Percentiles rank a stretch among this genome's conserved stretches.
phyloP scores from a whole-genome alignment of 2,329 filamentous ascomycete species.

The Ceratocystis smalleyi region DNA sequence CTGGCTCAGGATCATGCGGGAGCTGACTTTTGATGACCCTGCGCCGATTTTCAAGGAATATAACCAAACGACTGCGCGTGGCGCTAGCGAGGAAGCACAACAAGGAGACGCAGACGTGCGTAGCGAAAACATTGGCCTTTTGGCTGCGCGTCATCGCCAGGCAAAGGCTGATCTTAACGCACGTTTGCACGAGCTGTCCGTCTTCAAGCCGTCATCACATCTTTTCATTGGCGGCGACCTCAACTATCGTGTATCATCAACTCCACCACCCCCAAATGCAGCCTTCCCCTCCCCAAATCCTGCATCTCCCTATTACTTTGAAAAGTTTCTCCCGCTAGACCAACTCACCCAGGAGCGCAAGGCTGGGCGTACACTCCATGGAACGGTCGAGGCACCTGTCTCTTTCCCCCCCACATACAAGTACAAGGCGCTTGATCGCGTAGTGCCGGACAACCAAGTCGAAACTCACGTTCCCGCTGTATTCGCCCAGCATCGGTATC shows the following conservation, averaged over 20 bases:
- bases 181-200: slow-evolving; percentile 37
- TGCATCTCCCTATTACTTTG: slow-evolving; percentile 45
- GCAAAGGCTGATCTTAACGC: slow-evolving; percentile 27
- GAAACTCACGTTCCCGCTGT: slow-evolving; percentile 40
- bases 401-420: slow-evolving; percentile 90
- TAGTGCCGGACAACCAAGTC: slow-evolving; percentile 18
- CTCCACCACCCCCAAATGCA: slow-evolving; percentile 44
- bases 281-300: slow-evolving; percentile 45
- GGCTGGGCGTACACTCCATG: slow-evolving; percentile 58
- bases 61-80: background rate
- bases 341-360: slow-evolving; percentile 61
- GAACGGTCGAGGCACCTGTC: slow-evolving; percentile 58
- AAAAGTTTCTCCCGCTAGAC: slow-evolving; percentile 54
- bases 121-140: slow-evolving; percentile 20
- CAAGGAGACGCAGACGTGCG: slow-evolving; percentile 10
- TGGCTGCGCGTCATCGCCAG: slow-evolving; percentile 25
- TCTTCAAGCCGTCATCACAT: slow-evolving; percentile 62
- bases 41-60: slow-evolving; percentile 25
- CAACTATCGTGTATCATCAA: slow-evolving; percentile 76
- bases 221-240: slow-evolving; percentile 83
- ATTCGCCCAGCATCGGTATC: slow-evolving; percentile 73
- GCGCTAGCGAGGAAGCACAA: background rate
- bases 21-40: slow-evolving; percentile 56
- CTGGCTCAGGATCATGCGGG: slow-evolving; percentile 70
- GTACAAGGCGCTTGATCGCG: slow-evolving; percentile 39